These are phyloP conservation scores for Thraustochytrium striatum DNA, from an alignment of 352 stramenopile species.

Conservation along the genomic window DNA sequence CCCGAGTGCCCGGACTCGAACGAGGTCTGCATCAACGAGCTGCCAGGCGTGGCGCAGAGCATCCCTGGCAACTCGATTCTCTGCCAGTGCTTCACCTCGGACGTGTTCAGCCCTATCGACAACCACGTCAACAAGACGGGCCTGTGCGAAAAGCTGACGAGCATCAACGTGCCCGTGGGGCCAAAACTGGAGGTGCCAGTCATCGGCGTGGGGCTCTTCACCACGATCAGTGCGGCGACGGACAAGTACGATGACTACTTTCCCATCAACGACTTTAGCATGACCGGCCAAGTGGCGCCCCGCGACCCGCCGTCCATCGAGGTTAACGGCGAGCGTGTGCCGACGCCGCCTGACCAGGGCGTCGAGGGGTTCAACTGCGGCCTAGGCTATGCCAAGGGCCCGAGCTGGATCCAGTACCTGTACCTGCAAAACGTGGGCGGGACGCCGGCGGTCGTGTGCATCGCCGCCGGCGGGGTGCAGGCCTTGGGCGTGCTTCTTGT, in stretches of 20 bases:
- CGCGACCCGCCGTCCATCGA: neutral
- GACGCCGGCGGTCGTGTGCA: neutral
- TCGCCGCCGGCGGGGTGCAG: neutral
- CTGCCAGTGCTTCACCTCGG: neutral
- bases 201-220: neutral
- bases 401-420: slow-evolving; percentile 29
- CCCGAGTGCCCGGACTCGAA: no score
- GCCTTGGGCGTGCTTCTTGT: neutral
- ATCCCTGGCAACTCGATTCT: slow-evolving; percentile 13
- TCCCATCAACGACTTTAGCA: neutral
- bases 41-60: no score
- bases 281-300: neutral
- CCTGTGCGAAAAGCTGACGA: neutral
- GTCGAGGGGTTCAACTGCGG: neutral
- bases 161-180: neutral
- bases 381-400: slow-evolving; percentile 7
- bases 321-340: neutral
- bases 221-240: neutral
- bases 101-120: slow-evolving; percentile 9
- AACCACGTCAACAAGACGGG: neutral
- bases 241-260: neutral
- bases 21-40: no score
- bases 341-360: neutral
- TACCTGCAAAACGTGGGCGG: neutral
- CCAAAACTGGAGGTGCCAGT: neutral